Percentiles rank a stretch among this genome's conserved stretches.
These are phyloP conservation scores for Candida loeiensis DNA, from an alignment of 805 yeast genomes.

Conservation along the genomic window DNA sequence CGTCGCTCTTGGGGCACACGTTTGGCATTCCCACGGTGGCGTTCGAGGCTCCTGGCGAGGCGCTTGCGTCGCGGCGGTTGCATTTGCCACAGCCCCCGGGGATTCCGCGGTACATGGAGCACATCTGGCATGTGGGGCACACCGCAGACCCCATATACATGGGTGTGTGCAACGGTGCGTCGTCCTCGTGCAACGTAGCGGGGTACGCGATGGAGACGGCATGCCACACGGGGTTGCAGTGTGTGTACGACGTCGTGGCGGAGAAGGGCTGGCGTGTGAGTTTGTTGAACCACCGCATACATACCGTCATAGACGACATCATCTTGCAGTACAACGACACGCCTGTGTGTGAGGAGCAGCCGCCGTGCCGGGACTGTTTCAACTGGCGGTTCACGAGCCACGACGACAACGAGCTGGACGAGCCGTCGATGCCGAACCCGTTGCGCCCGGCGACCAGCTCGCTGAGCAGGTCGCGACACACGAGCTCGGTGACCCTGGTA, in stretches of 20 bases:
- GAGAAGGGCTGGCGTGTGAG: conserved; percentile 92
- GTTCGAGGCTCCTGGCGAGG: conserved; percentile 91
- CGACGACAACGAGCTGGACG: conserved; percentile 38
- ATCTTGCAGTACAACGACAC: conserved; percentile 69
- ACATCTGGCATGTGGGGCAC: conserved; percentile 93
- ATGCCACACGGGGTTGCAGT: conserved; percentile 86
- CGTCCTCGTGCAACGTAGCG: conserved; percentile 81
- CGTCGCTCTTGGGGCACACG: conserved; percentile 79
- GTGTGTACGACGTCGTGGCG: conserved; percentile 83
- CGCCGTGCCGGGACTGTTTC: conserved; percentile 86
- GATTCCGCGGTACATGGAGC: conserved; percentile 68
- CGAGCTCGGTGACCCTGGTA: neutral
- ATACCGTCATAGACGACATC: conserved; percentile 82
- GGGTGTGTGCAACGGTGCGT: conserved; percentile 96
- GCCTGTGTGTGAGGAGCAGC: conserved; percentile 68
- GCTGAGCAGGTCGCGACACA: conserved; percentile 8
- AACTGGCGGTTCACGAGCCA: conserved; percentile 76
- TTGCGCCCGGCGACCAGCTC: conserved; percentile 23
- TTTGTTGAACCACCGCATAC: conserved; percentile 83
- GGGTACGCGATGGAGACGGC: conserved; percentile 97
- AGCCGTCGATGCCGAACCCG: conserved; percentile 38
- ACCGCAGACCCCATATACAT: conserved; percentile 95
- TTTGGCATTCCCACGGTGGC: conserved; percentile 87
- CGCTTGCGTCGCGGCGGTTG: conserved; percentile 73
- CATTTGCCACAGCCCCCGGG: conserved; percentile 96